phyloP scores from a whole-genome alignment of 163 green algal genomes.

The Scenedesmus sp. region DNA sequence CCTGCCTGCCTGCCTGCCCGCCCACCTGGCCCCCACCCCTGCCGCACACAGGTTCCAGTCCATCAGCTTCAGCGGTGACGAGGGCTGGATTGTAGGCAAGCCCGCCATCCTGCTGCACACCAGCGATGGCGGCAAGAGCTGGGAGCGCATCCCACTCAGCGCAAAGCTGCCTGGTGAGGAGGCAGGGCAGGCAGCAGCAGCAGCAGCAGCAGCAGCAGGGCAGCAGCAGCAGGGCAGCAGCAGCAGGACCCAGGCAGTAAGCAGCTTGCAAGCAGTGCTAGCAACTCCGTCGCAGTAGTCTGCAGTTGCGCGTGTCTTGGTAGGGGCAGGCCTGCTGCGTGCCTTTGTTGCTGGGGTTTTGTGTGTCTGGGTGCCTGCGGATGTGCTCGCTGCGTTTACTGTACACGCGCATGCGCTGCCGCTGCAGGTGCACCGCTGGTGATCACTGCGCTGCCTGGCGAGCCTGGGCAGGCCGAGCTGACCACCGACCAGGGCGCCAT shows the following conservation, averaged over 20 bases:
- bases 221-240: background rate
- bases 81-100: constrained; percentile 99
- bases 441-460: constrained; percentile 81
- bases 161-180: constrained; percentile 91
- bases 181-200: background rate
- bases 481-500: constrained; percentile 97
- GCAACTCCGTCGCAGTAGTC: no score
- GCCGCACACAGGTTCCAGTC: constrained; percentile 85
- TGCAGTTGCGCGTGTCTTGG: no score
- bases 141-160: constrained; percentile 95
- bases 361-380: background rate
- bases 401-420: background rate
- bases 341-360: no score
- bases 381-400: no score
- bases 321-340: no score
- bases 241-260: background rate
- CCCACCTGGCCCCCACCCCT: background rate
- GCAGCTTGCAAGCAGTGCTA: background rate
- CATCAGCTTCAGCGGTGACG: constrained; percentile 93
- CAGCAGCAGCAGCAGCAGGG: background rate
- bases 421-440: constrained; percentile 83
- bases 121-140: constrained; percentile 92
- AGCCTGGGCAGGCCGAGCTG: constrained; percentile 94
- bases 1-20: background rate
- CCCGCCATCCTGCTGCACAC: constrained; percentile 98